Base-by-base conservation (phyloP, 176 grass and related monocot species). In the Cenchrus fungigraminus region DNA sequence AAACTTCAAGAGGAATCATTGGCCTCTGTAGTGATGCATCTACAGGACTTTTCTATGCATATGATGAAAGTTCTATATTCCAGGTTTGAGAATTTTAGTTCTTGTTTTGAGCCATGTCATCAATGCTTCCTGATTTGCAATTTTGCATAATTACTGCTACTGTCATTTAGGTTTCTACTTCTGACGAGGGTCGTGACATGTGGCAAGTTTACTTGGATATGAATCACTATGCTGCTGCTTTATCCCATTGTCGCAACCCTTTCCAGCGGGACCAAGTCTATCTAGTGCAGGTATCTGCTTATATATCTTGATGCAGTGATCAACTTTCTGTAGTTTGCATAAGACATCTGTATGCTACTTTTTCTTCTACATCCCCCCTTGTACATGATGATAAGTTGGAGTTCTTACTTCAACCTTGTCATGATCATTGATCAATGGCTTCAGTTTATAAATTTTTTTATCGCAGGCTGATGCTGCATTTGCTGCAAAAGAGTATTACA, bases 161-260 rank as follows among this genome's bases (percentile, higher is more conserved):
- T 79, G 14, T 78, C 5, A 60, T 88, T 71, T 82, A 98, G 96
- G 79, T 95, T 75, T 98, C 96, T 68, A 84, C 80, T 74, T 85
- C 87, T 76, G 93, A 98, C 58, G 96, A 98, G 85, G 93, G 87
- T 8, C 89, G 93, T 88, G 93, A 98, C 78, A 98, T 98, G 96
- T 98, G 96, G 96, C 85, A 93, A 90, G 91, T 98, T 54, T 98
- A 95, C 82, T 86, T 98, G 81, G 89, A 98, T 86, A 92, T 90
- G 88, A 93, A 93, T 75, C 86, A 91, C 69, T 94, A 95, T 89
- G 89, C 93, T 65, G 87, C 89, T 86, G 93, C 96, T 79, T 81
- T 98, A 75, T 91, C 93, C 43, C 86, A 98, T 81, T 98, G 93
- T 29, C 86, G 77, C 66, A 98, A 89, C 55, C 74, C 91, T 76